Conservation (phyloP, 2,329 filamentous ascomycete genomes). For the Chaetothyriales sp. region DNA sequence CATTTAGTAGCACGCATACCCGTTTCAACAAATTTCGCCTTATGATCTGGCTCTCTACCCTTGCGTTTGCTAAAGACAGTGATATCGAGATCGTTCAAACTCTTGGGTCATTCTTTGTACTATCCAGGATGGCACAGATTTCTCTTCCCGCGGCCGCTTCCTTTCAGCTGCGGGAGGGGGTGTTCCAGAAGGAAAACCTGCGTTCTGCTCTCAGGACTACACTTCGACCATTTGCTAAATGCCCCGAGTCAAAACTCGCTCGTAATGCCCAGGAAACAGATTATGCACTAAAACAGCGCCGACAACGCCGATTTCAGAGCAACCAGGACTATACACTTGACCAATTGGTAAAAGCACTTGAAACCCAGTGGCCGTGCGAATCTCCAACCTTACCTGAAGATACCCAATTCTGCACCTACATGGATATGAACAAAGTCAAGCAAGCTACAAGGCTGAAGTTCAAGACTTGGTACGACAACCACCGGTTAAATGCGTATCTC, state of each 20-base stretch:
- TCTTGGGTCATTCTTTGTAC: background rate
- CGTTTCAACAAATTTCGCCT: slow-evolving; percentile 16
- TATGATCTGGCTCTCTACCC: slow-evolving; percentile 21
- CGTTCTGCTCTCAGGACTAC: background rate
- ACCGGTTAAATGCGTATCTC: slow-evolving; percentile 6
- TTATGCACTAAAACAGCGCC: background rate
- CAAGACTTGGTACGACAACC: slow-evolving; percentile 11
- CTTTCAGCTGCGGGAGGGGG: background rate
- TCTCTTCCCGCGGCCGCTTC: background rate
- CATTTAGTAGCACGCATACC: slow-evolving; percentile 6
- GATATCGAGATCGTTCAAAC: slow-evolving; percentile 18
- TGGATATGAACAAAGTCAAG: slow-evolving; percentile 4
- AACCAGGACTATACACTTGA: background rate
- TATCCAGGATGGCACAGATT: background rate
- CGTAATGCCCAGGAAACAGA: background rate
- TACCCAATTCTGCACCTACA: background rate
- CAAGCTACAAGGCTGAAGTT: slow-evolving; percentile 1
- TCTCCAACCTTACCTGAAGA: background rate
- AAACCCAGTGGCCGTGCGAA: slow-evolving; percentile 2
- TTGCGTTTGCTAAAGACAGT: slow-evolving; percentile 18
- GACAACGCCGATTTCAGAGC: background rate
- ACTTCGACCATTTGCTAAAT: background rate
- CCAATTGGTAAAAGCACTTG: slow-evolving; percentile 1
- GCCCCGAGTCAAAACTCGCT: background rate
- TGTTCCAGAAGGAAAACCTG: background rate